Conservation (phyloP, 805 yeast species). For the Middelhovenomyces tepae region DNA sequence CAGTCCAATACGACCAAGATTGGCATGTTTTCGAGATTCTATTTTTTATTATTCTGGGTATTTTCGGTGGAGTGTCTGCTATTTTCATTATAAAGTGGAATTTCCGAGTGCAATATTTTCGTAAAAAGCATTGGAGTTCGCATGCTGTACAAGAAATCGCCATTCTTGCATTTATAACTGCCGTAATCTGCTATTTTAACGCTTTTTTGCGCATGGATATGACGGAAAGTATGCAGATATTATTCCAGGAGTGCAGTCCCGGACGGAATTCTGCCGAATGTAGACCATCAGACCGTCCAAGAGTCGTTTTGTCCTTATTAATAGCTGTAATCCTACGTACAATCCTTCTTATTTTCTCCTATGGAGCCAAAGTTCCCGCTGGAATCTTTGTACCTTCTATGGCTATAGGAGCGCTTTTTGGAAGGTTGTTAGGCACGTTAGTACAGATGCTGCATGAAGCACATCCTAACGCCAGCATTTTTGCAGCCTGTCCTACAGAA, state of each 20-base stretch:
- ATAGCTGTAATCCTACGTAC: conserved; percentile 69
- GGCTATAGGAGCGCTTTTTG: conserved; percentile 96
- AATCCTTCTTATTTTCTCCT: conserved; percentile 68
- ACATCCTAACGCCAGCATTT: conserved; percentile 30
- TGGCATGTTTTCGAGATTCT: conserved; percentile 85
- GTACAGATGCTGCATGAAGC: conserved; percentile 44
- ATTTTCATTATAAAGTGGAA: conserved; percentile 67
- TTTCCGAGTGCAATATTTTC: conserved; percentile 63
- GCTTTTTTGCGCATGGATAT: conserved; percentile 75
- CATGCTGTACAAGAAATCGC: conserved; percentile 66
- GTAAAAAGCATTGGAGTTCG: conserved; percentile 56
- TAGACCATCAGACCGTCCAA: conserved; percentile 16
- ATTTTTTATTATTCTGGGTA: conserved; percentile 65
- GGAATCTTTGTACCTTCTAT: conserved; percentile 95
- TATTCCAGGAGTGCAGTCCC: conserved; percentile 73
- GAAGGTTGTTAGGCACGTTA: conserved; percentile 71
- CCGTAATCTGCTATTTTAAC: conserved; percentile 73
- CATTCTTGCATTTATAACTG: conserved; percentile 56
- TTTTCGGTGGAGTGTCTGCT: conserved; percentile 90
- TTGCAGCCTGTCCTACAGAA: conserved; percentile 34
- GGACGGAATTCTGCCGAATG: conserved; percentile 33
- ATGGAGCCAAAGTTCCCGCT: conserved; percentile 90
- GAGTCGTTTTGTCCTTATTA: conserved; percentile 43
- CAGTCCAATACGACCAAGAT: conserved; percentile 74
- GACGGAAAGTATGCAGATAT: conserved; percentile 89